A percentile compares a stretch with the other conserved stretches of the same genome.
Evolutionary conservation across 129 eudicot species (phyloP).

Genomic region (Flaveria brownii): DNA sequence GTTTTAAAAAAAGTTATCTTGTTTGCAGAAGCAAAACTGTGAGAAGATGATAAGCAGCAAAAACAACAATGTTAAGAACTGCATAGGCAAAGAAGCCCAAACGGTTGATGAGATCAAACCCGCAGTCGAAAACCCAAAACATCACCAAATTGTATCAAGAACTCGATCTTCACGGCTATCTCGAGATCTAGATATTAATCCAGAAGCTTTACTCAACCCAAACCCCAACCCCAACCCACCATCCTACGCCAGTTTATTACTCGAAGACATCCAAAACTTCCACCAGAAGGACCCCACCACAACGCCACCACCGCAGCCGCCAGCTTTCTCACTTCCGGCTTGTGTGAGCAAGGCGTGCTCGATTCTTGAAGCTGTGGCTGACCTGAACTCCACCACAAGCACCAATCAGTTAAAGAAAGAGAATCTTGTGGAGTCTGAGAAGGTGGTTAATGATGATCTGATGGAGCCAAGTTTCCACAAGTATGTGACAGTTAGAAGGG

Average conservation of each 20-base stretch:
- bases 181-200: constrained; percentile 76
- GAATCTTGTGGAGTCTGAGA: constrained; percentile 61
- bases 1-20: neutral
- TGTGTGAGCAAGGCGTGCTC: constrained; percentile 80
- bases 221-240: constrained; percentile 67
- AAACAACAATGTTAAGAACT: constrained; percentile 28
- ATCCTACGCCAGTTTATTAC: constrained; percentile 53
- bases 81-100: constrained; percentile 42
- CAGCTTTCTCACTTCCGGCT: constrained; percentile 62
- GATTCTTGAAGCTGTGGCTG: constrained; percentile 94
- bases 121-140: constrained; percentile 46
- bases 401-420: constrained; percentile 43
- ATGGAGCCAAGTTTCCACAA: constrained; percentile 83
- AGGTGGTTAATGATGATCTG: constrained; percentile 57
- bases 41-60: constrained; percentile 33
- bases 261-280: constrained; percentile 91
- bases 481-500: constrained; percentile 83
- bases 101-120: constrained; percentile 30
- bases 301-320: neutral
- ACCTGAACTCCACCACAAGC: constrained; percentile 69
- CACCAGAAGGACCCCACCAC: constrained; percentile 62
- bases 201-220: constrained; percentile 54
- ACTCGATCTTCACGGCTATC: constrained; percentile 81
- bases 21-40: constrained; percentile 46
- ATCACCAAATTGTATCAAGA: constrained; percentile 45